Conservation (phyloP, 768 basidiomycete species). For the Tylopilus rubrobrunneus region DNA sequence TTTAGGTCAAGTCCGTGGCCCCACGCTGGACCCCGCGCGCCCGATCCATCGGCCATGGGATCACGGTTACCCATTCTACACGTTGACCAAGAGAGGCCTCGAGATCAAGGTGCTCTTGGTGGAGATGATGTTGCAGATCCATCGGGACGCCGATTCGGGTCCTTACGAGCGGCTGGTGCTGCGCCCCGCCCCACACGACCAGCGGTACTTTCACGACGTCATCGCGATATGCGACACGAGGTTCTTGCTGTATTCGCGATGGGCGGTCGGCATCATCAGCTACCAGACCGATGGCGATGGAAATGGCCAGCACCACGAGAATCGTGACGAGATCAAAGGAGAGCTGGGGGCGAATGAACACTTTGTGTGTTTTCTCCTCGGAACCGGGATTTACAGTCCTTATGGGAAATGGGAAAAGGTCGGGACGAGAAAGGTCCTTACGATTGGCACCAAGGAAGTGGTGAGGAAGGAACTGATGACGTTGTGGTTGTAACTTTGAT, state of each 20-base stretch:
- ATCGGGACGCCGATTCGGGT: not conserved
- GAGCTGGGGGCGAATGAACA: not conserved
- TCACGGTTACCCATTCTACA: slow-evolving; percentile 4
- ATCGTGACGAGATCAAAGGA: no score
- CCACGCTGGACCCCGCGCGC: not conserved
- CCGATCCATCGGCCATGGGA: slow-evolving; percentile 8
- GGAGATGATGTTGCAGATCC: slow-evolving; percentile 5
- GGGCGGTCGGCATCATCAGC: slow-evolving; percentile 7
- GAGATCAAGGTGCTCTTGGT: slow-evolving; percentile 8
- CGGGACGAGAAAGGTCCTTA: not conserved
- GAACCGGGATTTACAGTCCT: slow-evolving; percentile 4
- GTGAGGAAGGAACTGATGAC: slow-evolving; percentile 1
- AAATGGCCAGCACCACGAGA: not conserved
- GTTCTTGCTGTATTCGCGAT: slow-evolving; percentile 4
- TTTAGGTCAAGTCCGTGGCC: not conserved
- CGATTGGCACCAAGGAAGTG: slow-evolving; percentile 4
- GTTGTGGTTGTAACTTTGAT: not conserved
- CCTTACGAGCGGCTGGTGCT: not conserved
- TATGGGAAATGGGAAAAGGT: slow-evolving; percentile 9
- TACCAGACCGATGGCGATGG: slow-evolving; percentile 2
- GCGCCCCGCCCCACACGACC: not conserved
- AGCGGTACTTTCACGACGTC: not conserved
- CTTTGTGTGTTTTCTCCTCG: slow-evolving; percentile 4
- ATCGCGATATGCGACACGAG: not conserved
- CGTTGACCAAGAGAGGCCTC: not conserved